Conservation (phyloP, 106 monocot genomes). For the Hemerocallis citrina region DNA sequence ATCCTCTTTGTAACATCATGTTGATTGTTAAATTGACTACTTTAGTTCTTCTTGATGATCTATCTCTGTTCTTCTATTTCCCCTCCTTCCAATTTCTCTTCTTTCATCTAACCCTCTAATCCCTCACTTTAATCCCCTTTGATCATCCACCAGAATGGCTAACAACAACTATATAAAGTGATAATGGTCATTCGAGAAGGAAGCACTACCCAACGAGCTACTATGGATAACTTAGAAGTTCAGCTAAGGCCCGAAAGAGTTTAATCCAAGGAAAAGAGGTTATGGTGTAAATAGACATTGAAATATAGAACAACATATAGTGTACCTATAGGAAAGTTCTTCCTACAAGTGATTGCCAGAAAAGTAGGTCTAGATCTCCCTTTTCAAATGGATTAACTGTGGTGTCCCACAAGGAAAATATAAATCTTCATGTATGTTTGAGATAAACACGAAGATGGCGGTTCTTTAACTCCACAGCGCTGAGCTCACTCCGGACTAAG, state of each 20-base stretch:
- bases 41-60: too few relatives aligned
- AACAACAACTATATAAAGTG: neutral
- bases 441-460: neutral
- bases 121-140: too few relatives aligned
- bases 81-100: too few relatives aligned
- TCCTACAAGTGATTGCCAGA: neutral
- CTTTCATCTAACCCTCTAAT: too few relatives aligned
- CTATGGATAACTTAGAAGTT: neutral
- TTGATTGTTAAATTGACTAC: too few relatives aligned
- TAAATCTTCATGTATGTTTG: neutral
- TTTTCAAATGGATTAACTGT: neutral
- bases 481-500: neutral
- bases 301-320: neutral
- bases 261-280: neutral
- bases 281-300: neutral
- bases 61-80: too few relatives aligned
- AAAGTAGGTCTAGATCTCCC: neutral
- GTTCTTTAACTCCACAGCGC: neutral
- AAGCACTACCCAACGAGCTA: neutral
- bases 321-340: neutral
- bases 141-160: neutral
- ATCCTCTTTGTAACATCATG: too few relatives aligned
- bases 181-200: neutral
- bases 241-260: neutral
- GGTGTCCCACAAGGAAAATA: neutral